phyloP scores from a whole-genome alignment of 257 asterid genomes.

The Solanum raphanifolium region DNA sequence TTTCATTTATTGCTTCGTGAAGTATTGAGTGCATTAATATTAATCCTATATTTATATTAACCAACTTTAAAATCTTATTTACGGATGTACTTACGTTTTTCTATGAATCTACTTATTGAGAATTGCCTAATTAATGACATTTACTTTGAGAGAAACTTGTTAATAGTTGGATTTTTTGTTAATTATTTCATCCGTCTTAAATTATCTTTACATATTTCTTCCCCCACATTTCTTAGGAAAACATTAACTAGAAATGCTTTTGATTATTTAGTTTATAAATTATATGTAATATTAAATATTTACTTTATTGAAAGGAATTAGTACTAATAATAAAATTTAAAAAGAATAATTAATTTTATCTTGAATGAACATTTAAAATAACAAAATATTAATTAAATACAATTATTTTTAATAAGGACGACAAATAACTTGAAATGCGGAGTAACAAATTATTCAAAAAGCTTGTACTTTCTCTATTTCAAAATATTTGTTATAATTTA shows the following conservation, averaged over 20 bases:
- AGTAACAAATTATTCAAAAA: not conserved
- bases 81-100: not conserved
- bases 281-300: not conserved
- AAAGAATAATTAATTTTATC: not conserved
- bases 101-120: not conserved
- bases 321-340: not conserved
- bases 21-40: not conserved
- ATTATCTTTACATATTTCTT: not conserved
- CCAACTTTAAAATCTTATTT: not conserved
- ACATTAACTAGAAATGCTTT: not conserved
- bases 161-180: not conserved
- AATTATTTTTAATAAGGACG: not conserved
- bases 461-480: not conserved
- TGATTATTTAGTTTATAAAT: not conserved
- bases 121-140: not conserved
- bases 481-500: not conserved
- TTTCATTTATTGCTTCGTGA: not conserved
- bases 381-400: not conserved
- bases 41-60: not conserved
- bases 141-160: not conserved
- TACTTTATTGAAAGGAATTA: not conserved
- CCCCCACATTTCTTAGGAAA: not conserved
- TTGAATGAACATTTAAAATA: not conserved
- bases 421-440: not conserved
- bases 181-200: not conserved